These are phyloP conservation scores for Lichtheimia ornata DNA, from an alignment of 371 early-diverging fungal genomes.

Conservation along the genomic window DNA sequence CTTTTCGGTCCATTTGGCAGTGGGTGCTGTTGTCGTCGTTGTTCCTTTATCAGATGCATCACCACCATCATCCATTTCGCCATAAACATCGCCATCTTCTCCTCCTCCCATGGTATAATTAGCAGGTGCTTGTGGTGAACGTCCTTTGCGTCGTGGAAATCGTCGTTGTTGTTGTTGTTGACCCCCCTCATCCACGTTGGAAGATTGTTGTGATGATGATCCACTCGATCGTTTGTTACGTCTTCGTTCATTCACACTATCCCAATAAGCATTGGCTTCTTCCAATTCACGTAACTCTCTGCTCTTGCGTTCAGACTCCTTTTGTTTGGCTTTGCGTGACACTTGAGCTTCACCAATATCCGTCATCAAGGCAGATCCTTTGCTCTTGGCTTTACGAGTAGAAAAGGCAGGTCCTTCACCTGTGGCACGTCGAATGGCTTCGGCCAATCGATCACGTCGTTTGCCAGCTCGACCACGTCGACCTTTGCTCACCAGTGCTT, in stretches of 20 bases:
- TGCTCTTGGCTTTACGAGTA: slow-evolving; percentile 52
- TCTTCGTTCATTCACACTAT: slow-evolving; percentile 39
- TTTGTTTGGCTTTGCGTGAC: slow-evolving; percentile 49
- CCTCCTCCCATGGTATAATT: too few species aligned
- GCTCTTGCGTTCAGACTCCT: slow-evolving; percentile 47
- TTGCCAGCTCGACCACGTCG: slow-evolving; percentile 50
- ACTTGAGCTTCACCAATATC: slow-evolving; percentile 66
- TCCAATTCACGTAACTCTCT: slow-evolving; percentile 44
- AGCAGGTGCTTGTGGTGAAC: slow-evolving; percentile 26
- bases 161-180: slow-evolving; percentile 19
- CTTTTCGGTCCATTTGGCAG: slow-evolving; percentile 71
- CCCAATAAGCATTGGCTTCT: slow-evolving; percentile 44
- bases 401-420: slow-evolving; percentile 23
- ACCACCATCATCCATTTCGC: slow-evolving; percentile 23
- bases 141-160: slow-evolving; percentile 25
- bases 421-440: slow-evolving; percentile 46
- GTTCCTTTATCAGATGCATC: slow-evolving; percentile 30
- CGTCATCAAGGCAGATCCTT: slow-evolving; percentile 63
- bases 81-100: background rate
- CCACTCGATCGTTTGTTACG: slow-evolving; percentile 16
- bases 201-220: background rate
- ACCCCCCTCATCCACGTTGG: slow-evolving; percentile 1
- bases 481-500: slow-evolving; percentile 64
- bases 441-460: slow-evolving; percentile 42
- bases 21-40: slow-evolving; percentile 14